Conservation (phyloP, 768 basidiomycete genomes). For the Trametes sanguinea region DNA sequence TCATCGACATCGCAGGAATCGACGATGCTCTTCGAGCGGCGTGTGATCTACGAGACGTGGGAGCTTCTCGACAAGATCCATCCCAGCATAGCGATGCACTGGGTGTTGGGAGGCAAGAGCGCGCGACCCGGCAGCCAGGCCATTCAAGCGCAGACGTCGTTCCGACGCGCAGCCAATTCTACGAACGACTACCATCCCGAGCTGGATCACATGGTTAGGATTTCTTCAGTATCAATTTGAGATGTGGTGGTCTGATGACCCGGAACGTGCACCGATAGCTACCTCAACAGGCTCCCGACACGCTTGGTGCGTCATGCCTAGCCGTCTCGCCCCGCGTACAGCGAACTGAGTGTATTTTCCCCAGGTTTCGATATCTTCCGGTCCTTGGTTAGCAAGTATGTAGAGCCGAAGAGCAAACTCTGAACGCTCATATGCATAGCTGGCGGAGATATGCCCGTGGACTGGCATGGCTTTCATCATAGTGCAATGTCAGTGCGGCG, state of each 20-base stretch:
- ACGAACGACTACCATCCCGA: neutral
- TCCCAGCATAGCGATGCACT: neutral
- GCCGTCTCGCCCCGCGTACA: neutral
- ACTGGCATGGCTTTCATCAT: too few species aligned
- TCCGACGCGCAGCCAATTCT: neutral
- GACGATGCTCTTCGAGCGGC: conserved; percentile 1
- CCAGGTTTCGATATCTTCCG: neutral
- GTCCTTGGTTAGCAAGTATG: neutral
- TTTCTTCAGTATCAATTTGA: neutral
- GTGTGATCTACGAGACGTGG: neutral
- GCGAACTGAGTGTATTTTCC: neutral
- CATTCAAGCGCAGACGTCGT: neutral
- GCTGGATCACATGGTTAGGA: neutral
- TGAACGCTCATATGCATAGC: neutral
- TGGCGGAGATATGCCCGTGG: too few species aligned
- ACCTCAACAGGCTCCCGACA: neutral
- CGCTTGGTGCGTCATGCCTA: neutral
- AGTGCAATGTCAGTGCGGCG: neutral
- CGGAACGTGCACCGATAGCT: neutral
- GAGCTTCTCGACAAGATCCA: neutral
- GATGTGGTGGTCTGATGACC: too few species aligned
- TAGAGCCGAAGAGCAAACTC: neutral
- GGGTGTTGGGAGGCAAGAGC: neutral
- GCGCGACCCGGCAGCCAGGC: neutral
- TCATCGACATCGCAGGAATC: neutral